phyloP scores from a whole-genome alignment of 371 early-diverging fungal species.

The Mortierella sp. region DNA sequence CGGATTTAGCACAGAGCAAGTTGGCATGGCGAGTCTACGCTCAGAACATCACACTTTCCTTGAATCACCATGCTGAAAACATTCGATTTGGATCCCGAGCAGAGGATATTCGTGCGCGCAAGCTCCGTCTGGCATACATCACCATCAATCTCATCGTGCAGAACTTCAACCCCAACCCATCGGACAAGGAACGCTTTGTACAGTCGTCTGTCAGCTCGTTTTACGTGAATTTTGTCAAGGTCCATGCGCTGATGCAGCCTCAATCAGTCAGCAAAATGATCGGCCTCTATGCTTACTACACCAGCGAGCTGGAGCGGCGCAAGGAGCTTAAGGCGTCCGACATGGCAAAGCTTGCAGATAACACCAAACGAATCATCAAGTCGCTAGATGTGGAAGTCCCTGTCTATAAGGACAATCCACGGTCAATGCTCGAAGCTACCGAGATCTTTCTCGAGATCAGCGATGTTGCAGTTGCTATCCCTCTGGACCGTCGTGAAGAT shows the following conservation, averaged over 20 bases:
- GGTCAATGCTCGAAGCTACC: constrained; percentile 68
- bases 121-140: constrained; percentile 77
- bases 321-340: constrained; percentile 69
- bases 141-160: constrained; percentile 72
- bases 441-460: constrained; percentile 62
- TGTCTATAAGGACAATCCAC: constrained; percentile 59
- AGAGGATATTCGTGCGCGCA: constrained; percentile 54
- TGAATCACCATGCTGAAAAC: constrained; percentile 64
- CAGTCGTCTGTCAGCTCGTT: constrained; percentile 58
- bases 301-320: constrained; percentile 69
- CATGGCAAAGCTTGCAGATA: constrained; percentile 68
- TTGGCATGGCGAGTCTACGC: constrained; percentile 68
- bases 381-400: constrained; percentile 64
- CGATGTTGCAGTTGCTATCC: constrained; percentile 76
- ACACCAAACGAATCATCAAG: constrained; percentile 74
- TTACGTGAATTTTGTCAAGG: constrained; percentile 64
- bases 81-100: constrained; percentile 43
- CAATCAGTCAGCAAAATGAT: constrained; percentile 76
- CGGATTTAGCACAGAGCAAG: constrained; percentile 20
- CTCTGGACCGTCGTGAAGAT: constrained; percentile 63
- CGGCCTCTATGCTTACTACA: constrained; percentile 77
- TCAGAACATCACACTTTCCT: constrained; percentile 65
- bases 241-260: constrained; percentile 83
- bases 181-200: constrained; percentile 28
- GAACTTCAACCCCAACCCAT: constrained; percentile 57